Evolutionary conservation across 441 rosid species (phyloP).

Genomic region (Omphalea diandra): DNA sequence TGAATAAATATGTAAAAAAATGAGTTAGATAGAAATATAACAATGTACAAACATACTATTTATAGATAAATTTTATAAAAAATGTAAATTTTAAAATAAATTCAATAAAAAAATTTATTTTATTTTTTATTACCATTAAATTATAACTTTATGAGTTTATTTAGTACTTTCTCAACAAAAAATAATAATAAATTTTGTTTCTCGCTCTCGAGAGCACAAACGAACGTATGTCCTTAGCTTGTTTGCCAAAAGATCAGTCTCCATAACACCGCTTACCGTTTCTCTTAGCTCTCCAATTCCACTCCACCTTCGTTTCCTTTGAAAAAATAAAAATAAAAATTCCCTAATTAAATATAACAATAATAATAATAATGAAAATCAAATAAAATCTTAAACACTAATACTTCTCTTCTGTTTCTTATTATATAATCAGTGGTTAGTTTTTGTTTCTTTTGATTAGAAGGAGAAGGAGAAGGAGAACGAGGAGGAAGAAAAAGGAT

Average conservation of each 20-base stretch:
- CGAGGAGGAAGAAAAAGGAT: background rate
- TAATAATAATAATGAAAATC: too few relatives aligned
- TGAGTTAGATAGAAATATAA: too few relatives aligned
- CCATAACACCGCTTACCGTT: slow-evolving; percentile 28
- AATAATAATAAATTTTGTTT: background rate
- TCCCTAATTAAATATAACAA: too few relatives aligned
- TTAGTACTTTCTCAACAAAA: too few relatives aligned
- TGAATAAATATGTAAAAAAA: too few relatives aligned
- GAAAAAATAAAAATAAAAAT: background rate
- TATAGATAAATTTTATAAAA: too few relatives aligned
- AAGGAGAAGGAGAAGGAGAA: background rate
- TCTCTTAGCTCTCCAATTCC: slow-evolving; percentile 38
- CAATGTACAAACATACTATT: too few relatives aligned
- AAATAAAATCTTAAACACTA: too few relatives aligned
- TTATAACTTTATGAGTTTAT: too few relatives aligned
- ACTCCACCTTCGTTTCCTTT: background rate
- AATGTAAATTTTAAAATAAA: too few relatives aligned
- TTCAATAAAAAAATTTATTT: too few relatives aligned
- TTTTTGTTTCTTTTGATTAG: background rate
- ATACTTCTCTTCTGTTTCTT: background rate
- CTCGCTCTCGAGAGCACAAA: slow-evolving; percentile 4
- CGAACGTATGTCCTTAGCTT: slow-evolving; percentile 16
- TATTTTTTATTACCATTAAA: too few relatives aligned
- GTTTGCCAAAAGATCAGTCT: slow-evolving; percentile 30
- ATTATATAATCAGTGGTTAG: background rate